Evolutionary conservation across 2,329 filamentous ascomycete species (phyloP).

Genomic region (Plenodomus tracheiphilus): DNA sequence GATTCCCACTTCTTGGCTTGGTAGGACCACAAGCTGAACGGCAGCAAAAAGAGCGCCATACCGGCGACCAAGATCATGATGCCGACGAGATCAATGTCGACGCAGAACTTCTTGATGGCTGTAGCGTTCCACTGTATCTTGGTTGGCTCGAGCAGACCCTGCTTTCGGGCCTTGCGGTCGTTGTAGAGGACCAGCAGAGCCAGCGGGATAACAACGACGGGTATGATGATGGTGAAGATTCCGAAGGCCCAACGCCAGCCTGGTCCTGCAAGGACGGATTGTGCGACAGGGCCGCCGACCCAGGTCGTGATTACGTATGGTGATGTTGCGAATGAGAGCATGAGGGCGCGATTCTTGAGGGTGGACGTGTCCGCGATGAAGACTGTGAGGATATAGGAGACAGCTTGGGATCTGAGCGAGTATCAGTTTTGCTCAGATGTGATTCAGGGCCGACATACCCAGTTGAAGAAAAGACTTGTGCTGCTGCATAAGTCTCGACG

Average conservation of each 20-base stretch:
- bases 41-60: slow-evolving; percentile 67
- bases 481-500: slow-evolving; percentile 63
- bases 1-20: slow-evolving; percentile 35
- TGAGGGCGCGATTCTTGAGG: slow-evolving; percentile 64
- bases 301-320: slow-evolving; percentile 69
- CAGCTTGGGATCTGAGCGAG: slow-evolving; percentile 4
- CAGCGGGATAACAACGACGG: slow-evolving; percentile 63
- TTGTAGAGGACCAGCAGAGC: slow-evolving; percentile 60
- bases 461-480: slow-evolving; percentile 66
- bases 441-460: slow-evolving; percentile 41
- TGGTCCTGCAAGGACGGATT: slow-evolving; percentile 56
- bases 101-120: slow-evolving; percentile 51
- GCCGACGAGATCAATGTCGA: slow-evolving; percentile 66
- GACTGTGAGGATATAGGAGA: slow-evolving; percentile 60
- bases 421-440: background rate
- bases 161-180: slow-evolving; percentile 37
- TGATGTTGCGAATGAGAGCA: slow-evolving; percentile 63
- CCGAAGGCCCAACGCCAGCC: slow-evolving; percentile 71
- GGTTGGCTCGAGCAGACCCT: slow-evolving; percentile 53
- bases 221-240: slow-evolving; percentile 65
- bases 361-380: slow-evolving; percentile 69
- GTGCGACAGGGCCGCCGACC: slow-evolving; percentile 61
- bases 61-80: slow-evolving; percentile 59
- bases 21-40: slow-evolving; percentile 60
- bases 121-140: slow-evolving; percentile 50